phyloP scores from a whole-genome alignment of 2,329 filamentous ascomycete genomes.

The Aspergillus sp. region DNA sequence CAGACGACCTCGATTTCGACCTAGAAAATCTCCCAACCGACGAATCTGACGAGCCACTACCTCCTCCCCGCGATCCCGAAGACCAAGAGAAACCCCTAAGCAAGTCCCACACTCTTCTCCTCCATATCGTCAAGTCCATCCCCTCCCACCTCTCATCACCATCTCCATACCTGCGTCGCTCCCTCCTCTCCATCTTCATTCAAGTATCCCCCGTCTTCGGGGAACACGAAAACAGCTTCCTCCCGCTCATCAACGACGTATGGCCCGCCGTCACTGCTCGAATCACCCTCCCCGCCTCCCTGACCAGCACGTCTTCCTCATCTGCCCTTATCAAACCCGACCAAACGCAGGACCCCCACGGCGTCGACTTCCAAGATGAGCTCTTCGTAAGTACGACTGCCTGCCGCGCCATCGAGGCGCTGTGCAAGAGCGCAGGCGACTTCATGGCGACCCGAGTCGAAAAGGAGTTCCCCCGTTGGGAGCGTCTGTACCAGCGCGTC shows the following conservation, averaged over 20 bases:
- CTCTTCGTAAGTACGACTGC: conserved; percentile 63
- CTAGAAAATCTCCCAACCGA: conserved; percentile 20
- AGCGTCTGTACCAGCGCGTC: conserved; percentile 37
- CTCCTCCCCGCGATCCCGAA: conserved; percentile 46
- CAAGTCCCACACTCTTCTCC: conserved; percentile 75
- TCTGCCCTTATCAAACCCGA: conserved; percentile 18
- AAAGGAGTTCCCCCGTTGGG: conserved; percentile 57
- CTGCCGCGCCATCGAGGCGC: conserved; percentile 62
- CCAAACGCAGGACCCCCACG: conserved; percentile 16
- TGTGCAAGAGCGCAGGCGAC: conserved; percentile 72
- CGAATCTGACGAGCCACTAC: conserved; percentile 34
- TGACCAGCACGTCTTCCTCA: conserved; percentile 54
- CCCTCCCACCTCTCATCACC: conserved; percentile 89
- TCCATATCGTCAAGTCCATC: conserved; percentile 77
- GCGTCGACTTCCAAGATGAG: conserved; percentile 35
- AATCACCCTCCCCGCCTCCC: conserved; percentile 42
- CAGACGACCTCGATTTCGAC: conserved; percentile 3
- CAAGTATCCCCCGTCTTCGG: conserved; percentile 71
- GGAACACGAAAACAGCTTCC: conserved; percentile 74
- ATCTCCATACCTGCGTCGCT: conserved; percentile 72
- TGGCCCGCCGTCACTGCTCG: conserved; percentile 71
- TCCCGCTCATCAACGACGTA: conserved; percentile 84
- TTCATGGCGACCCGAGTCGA: conserved; percentile 77
- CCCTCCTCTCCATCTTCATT: conserved; percentile 72
- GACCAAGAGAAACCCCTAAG: conserved; percentile 62